These are phyloP conservation scores for Coprinellus aureogranulatus DNA, from an alignment of 768 basidiomycete species.

Conservation along the genomic window DNA sequence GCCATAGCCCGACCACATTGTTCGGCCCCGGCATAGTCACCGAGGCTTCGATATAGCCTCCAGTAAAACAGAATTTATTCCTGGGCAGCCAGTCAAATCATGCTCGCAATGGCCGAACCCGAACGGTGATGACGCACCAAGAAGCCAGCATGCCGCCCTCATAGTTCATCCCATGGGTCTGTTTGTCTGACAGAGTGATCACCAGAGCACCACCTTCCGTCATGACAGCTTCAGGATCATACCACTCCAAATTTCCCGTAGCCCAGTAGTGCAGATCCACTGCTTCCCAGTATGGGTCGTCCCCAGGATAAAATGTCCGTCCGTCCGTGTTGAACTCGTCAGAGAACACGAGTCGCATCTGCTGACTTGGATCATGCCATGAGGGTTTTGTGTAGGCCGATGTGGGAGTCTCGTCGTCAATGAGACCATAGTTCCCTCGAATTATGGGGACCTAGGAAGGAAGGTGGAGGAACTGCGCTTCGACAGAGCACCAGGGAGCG, in stretches of 20 bases:
- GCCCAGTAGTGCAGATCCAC: slow-evolving; percentile 74
- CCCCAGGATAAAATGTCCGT: slow-evolving; percentile 74
- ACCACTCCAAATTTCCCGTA: slow-evolving; percentile 80
- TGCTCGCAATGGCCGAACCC: not conserved
- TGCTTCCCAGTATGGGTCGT: slow-evolving; percentile 87
- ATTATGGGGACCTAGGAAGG: slow-evolving; percentile 69
- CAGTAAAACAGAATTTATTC: slow-evolving; percentile 92
- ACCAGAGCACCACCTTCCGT: slow-evolving; percentile 72
- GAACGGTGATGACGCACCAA: slow-evolving; percentile 30
- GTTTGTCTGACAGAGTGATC: slow-evolving; percentile 63
- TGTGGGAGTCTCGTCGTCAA: slow-evolving; percentile 56
- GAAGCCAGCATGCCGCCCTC: slow-evolving; percentile 54
- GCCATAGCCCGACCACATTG: slow-evolving; percentile 70
- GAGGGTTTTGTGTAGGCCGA: slow-evolving; percentile 53
- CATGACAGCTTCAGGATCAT: slow-evolving; percentile 76
- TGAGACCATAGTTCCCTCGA: slow-evolving; percentile 50
- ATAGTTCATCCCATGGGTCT: slow-evolving; percentile 68
- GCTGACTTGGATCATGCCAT: slow-evolving; percentile 51
- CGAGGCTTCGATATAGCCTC: slow-evolving; percentile 67
- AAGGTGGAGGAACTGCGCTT: no score
- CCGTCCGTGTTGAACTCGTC: slow-evolving; percentile 78
- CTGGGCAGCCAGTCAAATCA: slow-evolving; percentile 36
- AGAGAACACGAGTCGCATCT: slow-evolving; percentile 62
- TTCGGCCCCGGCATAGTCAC: slow-evolving; percentile 67
- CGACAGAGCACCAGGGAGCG: no score